These are phyloP conservation scores for Daldinia bambusicola DNA, from an alignment of 495 filamentous ascomycete species.

Conservation along the genomic window DNA sequence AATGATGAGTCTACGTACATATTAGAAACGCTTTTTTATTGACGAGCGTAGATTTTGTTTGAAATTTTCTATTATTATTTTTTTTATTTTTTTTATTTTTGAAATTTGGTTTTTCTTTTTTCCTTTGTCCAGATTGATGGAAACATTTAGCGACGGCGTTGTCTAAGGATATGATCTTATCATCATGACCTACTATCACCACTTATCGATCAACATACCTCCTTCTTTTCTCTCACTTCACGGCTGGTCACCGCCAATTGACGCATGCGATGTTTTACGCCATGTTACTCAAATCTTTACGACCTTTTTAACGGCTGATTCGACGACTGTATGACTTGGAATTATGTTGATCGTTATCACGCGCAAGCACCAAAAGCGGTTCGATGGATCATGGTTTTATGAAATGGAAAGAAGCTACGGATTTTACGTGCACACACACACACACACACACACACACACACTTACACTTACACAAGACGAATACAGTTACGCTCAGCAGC, in stretches of 20 bases:
- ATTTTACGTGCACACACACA: slow-evolving; percentile 35
- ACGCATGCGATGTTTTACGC: slow-evolving; percentile 49
- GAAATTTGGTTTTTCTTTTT: slow-evolving; percentile 32
- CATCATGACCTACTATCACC: slow-evolving; percentile 45
- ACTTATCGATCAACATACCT: slow-evolving; percentile 43
- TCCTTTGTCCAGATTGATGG: slow-evolving; percentile 48
- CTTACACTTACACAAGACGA: slow-evolving; percentile 3
- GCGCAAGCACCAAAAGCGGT: slow-evolving; percentile 48
- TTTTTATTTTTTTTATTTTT: slow-evolving; percentile 12
- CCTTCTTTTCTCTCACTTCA: slow-evolving; percentile 41
- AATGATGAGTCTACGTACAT: slow-evolving; percentile 11
- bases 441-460: no score
- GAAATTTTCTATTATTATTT: slow-evolving; percentile 3
- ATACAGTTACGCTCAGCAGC: slow-evolving; percentile 45
- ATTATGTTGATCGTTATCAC: slow-evolving; percentile 46
- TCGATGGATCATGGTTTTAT: slow-evolving; percentile 48
- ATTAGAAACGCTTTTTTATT: slow-evolving; percentile 19
- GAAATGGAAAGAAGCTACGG: slow-evolving; percentile 46
- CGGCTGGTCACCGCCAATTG: slow-evolving; percentile 46
- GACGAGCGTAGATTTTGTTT: slow-evolving; percentile 10
- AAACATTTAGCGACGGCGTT: slow-evolving; percentile 51
- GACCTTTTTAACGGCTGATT: slow-evolving; percentile 47
- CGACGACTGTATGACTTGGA: slow-evolving; percentile 50
- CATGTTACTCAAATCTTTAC: slow-evolving; percentile 51
- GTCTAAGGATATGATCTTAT: slow-evolving; percentile 49